These are phyloP conservation scores for Fonsecaea pedrosoi DNA, from an alignment of 2,329 filamentous ascomycete genomes.

Conservation along the genomic window DNA sequence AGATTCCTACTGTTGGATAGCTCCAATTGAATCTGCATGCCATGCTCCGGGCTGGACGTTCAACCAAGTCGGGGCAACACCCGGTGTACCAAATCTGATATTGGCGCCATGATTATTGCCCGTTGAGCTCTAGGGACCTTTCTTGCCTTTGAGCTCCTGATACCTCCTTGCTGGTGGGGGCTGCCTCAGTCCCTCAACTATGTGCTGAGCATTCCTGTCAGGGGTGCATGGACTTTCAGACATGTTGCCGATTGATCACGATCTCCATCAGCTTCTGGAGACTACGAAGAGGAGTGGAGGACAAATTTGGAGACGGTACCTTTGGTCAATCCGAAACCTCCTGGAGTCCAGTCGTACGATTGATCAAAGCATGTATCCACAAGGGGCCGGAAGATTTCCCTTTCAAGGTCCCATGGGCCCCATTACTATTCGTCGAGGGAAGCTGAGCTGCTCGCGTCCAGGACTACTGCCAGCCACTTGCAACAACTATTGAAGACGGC, in stretches of 20 bases:
- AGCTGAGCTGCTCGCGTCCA: background rate
- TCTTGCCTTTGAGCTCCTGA: background rate
- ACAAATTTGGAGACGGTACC: background rate
- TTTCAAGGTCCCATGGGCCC: background rate
- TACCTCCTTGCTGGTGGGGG: background rate
- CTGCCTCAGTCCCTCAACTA: background rate
- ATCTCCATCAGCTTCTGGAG: background rate
- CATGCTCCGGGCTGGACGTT: background rate
- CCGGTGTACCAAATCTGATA: background rate
- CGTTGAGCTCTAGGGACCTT: background rate
- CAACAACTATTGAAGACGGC: background rate
- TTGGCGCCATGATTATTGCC: background rate
- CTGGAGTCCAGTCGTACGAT: background rate
- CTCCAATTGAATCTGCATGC: background rate
- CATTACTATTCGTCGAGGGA: slow-evolving; percentile 1
- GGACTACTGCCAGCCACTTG: background rate
- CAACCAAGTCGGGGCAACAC: background rate
- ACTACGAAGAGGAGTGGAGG: background rate
- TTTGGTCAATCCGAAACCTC: background rate
- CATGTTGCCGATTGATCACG: background rate
- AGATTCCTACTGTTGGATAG: background rate
- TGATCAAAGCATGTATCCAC: background rate
- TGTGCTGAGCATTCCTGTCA: background rate
- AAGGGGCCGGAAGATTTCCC: slow-evolving; percentile 10
- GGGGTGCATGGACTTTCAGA: background rate